A percentile compares a stretch with the other conserved stretches of the same genome.
phyloP scores from a whole-genome alignment of 352 stramenopile genomes.

The Phytophthora rubi region DNA sequence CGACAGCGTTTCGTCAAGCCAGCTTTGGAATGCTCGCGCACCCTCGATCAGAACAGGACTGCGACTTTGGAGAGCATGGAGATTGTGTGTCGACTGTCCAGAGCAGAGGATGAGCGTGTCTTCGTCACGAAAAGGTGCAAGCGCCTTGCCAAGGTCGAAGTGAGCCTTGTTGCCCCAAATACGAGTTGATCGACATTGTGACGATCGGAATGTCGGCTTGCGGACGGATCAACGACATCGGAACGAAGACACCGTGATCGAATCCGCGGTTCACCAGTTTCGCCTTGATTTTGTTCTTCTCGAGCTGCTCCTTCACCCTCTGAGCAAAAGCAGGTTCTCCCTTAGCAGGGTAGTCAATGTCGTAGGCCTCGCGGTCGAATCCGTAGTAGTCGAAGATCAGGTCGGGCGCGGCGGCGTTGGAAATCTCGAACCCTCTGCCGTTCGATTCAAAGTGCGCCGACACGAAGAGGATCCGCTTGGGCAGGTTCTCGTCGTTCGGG shows the following conservation, averaged over 20 bases:
- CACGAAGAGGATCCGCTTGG: neutral
- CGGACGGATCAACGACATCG: constrained; percentile 39
- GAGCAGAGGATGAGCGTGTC: constrained; percentile 76
- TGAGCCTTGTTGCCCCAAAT: constrained; percentile 35
- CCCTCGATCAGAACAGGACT: neutral
- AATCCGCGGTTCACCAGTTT: constrained; percentile 59
- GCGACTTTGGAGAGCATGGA: constrained; percentile 4
- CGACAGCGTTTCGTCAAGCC: neutral
- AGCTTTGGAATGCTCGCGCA: neutral
- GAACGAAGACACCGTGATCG: constrained; percentile 93
- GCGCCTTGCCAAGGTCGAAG: constrained; percentile 54
- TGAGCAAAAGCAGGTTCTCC: neutral
- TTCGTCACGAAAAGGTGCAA: constrained; percentile 55
- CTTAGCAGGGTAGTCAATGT: neutral
- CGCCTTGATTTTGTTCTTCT: constrained; percentile 44
- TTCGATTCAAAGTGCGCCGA: neutral
- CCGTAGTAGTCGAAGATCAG: constrained; percentile 1
- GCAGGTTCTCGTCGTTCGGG: neutral
- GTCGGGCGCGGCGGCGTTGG: neutral
- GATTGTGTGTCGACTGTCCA: constrained; percentile 44
- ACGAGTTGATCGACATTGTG: constrained; percentile 3
- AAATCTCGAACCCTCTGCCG: neutral
- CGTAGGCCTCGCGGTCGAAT: neutral
- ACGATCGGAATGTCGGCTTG: constrained; percentile 1
- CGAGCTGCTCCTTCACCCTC: constrained; percentile 25